A percentile compares a stretch with the other conserved stretches of the same genome.
Conservation (phyloP, 2,329 filamentous ascomycete species). For the Fusarium coffeatum region DNA sequence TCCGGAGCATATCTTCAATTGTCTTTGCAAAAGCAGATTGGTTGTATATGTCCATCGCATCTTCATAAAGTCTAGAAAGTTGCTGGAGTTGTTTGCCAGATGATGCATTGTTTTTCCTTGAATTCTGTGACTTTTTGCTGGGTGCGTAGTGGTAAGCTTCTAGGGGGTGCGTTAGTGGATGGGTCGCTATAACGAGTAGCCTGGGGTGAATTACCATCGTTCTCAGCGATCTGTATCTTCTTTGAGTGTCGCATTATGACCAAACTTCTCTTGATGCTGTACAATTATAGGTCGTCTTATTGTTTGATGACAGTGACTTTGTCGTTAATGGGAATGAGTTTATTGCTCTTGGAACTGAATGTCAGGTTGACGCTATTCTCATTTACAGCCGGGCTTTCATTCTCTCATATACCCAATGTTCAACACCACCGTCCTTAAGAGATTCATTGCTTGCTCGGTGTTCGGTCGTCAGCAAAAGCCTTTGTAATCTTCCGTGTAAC, state of each 20-base stretch:
- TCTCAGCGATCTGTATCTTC: slow-evolving; percentile 3
- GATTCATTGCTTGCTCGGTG: slow-evolving; percentile 18
- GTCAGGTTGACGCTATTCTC: slow-evolving; percentile 1
- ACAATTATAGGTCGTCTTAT: background rate
- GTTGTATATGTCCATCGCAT: slow-evolving; percentile 26
- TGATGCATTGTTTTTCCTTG: slow-evolving; percentile 17
- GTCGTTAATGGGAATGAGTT: background rate
- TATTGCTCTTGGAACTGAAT: background rate
- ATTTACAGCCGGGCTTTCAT: background rate
- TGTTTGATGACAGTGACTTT: background rate
- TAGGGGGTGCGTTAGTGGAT: background rate
- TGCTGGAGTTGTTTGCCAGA: slow-evolving; percentile 34
- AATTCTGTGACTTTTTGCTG: slow-evolving; percentile 11
- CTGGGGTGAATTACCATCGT: slow-evolving; percentile 8
- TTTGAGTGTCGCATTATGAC: slow-evolving; percentile 28
- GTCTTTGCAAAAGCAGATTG: slow-evolving; percentile 28
- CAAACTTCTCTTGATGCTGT: background rate
- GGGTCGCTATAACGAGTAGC: background rate
- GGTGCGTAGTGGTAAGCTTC: background rate
- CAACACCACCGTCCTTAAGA: background rate
- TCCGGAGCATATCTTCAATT: slow-evolving; percentile 35
- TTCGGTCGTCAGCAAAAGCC: slow-evolving; percentile 22
- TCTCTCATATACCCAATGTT: background rate
- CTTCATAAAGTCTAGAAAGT: slow-evolving; percentile 27
- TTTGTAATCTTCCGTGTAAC: slow-evolving; percentile 22